Conservation (phyloP, 179 eudicot genomes). For the Heliamphora pulchella region DNA sequence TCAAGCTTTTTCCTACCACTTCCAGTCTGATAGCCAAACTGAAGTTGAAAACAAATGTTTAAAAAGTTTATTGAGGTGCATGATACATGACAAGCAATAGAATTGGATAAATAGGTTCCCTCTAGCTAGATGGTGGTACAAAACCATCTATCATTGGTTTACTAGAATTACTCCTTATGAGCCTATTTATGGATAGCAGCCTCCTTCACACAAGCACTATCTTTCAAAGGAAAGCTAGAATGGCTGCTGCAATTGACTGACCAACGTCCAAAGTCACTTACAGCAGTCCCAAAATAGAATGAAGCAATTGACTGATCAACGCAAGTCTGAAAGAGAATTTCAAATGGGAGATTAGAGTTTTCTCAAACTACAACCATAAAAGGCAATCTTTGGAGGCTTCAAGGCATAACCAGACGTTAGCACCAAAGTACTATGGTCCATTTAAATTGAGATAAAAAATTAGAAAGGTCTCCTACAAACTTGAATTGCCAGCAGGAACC, state of each 20-base stretch:
- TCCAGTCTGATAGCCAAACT: too few species aligned
- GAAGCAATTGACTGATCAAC: not conserved
- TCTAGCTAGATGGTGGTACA: slow-evolving; percentile 3
- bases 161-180: slow-evolving; percentile 1
- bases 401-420: not conserved
- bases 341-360: not conserved
- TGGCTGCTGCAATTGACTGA: too few species aligned
- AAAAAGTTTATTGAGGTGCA: too few species aligned
- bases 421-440: not conserved
- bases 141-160: not conserved
- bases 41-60: too few species aligned
- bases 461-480: not conserved
- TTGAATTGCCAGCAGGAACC: not conserved
- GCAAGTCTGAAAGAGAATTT: not conserved
- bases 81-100: too few species aligned
- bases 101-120: not conserved
- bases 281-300: not conserved
- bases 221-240: not conserved
- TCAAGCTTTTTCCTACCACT: too few species aligned
- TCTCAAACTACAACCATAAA: not conserved
- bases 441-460: not conserved
- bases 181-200: not conserved
- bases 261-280: not conserved
- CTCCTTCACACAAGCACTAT: not conserved
- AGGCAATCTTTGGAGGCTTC: not conserved